Evolutionary conservation across 225 moss, liverwort and hornwort genomes (phyloP).

Genomic region (Neckera pumila): DNA sequence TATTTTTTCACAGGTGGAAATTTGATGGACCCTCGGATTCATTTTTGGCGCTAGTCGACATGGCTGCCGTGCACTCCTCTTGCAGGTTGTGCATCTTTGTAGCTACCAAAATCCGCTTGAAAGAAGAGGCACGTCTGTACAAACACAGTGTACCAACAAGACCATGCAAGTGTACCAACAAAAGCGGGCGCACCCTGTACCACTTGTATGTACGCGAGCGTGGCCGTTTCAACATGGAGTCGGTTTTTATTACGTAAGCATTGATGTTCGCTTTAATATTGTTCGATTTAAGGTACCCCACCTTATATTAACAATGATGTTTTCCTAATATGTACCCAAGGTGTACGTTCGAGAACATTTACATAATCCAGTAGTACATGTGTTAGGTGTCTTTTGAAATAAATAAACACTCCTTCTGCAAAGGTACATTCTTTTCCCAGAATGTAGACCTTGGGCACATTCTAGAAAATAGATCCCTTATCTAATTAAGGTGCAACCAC

Average conservation of each 20-base stretch:
- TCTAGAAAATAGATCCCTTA: not conserved
- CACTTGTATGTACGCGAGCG: constrained; percentile 92
- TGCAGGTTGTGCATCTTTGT: constrained; percentile 85
- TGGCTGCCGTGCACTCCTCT: constrained; percentile 98
- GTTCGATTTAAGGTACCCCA: not conserved
- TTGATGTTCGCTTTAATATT: not conserved
- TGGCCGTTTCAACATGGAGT: constrained; percentile 72
- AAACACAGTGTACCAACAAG: not conserved
- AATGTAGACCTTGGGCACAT: not conserved
- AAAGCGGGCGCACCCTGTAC: constrained; percentile 35
- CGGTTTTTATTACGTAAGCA: constrained; percentile 58
- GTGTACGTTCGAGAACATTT: not conserved
- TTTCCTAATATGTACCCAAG: not conserved
- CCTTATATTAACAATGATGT: not conserved
- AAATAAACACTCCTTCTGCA: not conserved
- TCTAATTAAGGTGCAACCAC: not conserved
- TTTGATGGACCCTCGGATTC: constrained; percentile 53
- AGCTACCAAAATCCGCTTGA: constrained; percentile 55
- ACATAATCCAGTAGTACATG: not conserved
- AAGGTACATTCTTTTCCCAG: not conserved
- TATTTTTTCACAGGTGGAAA: constrained; percentile 60
- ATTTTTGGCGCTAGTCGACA: constrained; percentile 88
- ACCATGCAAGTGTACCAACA: constrained; percentile 60
- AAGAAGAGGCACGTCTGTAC: constrained; percentile 35
- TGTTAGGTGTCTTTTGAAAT: not conserved